Percentiles rank a stretch among this genome's conserved stretches.
Evolutionary conservation across 257 asterid genomes (phyloP).

Genomic region (Apocynum venetum): DNA sequence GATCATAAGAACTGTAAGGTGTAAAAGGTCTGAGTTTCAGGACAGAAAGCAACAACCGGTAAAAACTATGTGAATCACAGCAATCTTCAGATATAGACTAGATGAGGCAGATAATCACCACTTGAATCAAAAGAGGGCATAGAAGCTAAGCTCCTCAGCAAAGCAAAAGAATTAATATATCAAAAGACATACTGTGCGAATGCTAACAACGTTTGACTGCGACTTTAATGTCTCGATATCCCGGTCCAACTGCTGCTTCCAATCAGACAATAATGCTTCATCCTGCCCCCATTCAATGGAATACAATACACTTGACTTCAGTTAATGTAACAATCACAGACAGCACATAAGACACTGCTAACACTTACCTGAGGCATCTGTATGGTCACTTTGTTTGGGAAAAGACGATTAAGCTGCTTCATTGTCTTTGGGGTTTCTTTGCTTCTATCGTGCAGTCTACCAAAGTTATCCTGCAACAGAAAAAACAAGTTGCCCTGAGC

Average conservation of each 20-base stretch:
- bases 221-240: constrained; percentile 84
- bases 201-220: constrained; percentile 65
- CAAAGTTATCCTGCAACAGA: constrained; percentile 60
- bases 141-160: not conserved
- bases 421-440: constrained; percentile 80
- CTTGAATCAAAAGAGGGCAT: not conserved
- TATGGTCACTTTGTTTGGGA: constrained; percentile 86
- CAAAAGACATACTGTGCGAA: constrained; percentile 55
- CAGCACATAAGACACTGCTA: not conserved
- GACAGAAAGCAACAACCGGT: not conserved
- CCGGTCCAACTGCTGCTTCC: constrained; percentile 84
- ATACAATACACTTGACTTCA: not conserved
- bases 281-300: constrained; percentile 48
- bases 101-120: not conserved
- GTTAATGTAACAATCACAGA: not conserved
- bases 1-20: not conserved
- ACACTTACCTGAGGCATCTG: constrained; percentile 81
- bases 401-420: constrained; percentile 84
- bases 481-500: not conserved
- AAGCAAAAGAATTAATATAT: not conserved
- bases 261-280: constrained; percentile 62
- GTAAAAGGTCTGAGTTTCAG: not conserved
- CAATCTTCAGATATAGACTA: not conserved
- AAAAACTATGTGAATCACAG: not conserved
- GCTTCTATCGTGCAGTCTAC: constrained; percentile 73